Evolutionary conservation across 2,329 filamentous ascomycete genomes (phyloP), one percentile per base, ranked within the genome.

Genomic region (Botrytis byssoidea): DNA sequence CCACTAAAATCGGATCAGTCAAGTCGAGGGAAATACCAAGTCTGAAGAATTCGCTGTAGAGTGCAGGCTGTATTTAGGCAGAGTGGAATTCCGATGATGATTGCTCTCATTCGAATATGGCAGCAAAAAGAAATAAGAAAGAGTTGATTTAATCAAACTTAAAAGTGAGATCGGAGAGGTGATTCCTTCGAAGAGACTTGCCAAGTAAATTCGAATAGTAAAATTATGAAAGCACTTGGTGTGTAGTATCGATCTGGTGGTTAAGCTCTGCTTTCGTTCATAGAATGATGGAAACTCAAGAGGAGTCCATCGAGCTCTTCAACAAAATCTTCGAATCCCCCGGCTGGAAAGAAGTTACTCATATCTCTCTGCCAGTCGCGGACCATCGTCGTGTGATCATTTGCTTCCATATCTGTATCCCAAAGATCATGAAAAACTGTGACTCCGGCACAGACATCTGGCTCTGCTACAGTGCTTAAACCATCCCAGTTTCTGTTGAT

Each of bases 401-500:
- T 75, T n/a, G 76, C 77, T 59, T 76, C 74, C 77, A 79, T 80
- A 37, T 78, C 46, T 32, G 35, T 59, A 35, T 81, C 79, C 81
- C 81, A 82, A 14, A 74, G 65, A 4, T 73, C 77, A 70, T 79
- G 76, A 57, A 77, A 80, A 75, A 81, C 77, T 1, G 79, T 76
- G 10, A 81, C 75, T 57, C 77, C 75, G 18, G 77, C 76, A 59
- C 72, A 71, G 29, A 79, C 70, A 5, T 69, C 57, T n/a, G 79
- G 79, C 7, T 77, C 76, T 25, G n/a, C 12, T n/a, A 12, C 57
- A 14, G 78, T 79, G n/a, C 75, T 70, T 6, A 57, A 20, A 10
- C 74, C 74, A 10, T 72, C n/a, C 80, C 79, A 81, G 57, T 69
- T 69, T n/a, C 79, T 77, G 71, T 80, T 79, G 35, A 82, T 76